phyloP scores from a whole-genome alignment of 106 monocot species.

The Dendrobium chrysotoxum region DNA sequence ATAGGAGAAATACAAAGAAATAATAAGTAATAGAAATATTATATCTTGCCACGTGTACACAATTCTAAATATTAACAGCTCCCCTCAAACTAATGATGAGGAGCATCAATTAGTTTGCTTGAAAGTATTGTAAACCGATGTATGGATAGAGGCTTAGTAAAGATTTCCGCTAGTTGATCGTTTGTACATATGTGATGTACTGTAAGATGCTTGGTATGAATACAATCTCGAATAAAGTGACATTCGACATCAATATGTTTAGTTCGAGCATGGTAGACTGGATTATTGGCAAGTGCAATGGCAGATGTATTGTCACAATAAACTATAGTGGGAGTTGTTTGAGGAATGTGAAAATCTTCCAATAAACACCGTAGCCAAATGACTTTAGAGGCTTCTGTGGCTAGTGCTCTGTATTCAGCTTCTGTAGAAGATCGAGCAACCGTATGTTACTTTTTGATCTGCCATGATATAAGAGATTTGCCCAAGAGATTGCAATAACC shows the following conservation, averaged over 20 bases:
- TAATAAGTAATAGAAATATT: too few species aligned
- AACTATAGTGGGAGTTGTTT: rapidly evolving
- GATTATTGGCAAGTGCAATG: neutral
- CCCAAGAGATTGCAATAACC: neutral
- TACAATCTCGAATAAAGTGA: neutral
- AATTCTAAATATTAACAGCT: too few species aligned
- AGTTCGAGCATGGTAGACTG: neutral
- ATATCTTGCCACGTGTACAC: too few species aligned
- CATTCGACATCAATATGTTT: neutral
- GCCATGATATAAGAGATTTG: neutral
- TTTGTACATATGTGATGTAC: neutral
- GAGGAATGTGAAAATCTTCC: neutral
- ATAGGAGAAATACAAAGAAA: too few species aligned
- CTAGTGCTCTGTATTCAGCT: neutral
- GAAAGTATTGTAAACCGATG: too few species aligned
- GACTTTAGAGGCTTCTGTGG: neutral
- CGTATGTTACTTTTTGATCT: neutral
- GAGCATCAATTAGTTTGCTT: too few species aligned
- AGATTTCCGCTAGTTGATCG: neutral
- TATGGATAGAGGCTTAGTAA: neutral
- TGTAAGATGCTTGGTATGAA: neutral
- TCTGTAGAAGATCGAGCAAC: neutral
- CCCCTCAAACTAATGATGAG: too few species aligned
- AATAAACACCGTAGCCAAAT: neutral
- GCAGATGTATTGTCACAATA: neutral